These are phyloP conservation scores for Litsea cubeba DNA, from an alignment of 164 flowering plant genomes.

Conservation along the genomic window DNA sequence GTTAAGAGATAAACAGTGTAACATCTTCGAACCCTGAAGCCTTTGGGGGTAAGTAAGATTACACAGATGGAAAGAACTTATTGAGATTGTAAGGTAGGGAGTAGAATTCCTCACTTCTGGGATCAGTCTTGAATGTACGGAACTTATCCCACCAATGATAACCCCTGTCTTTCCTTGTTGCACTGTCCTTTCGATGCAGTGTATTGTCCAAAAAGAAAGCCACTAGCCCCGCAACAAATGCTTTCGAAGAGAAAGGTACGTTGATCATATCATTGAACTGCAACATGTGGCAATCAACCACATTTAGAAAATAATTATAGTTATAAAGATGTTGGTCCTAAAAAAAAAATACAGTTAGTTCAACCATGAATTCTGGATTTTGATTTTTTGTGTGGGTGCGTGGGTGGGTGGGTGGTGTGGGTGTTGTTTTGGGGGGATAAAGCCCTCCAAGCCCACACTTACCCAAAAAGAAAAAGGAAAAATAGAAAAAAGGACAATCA, in stretches of 20 bases:
- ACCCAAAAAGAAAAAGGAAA: too few relatives aligned
- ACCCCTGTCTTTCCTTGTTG: constrained; percentile 80
- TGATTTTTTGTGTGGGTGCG: too few relatives aligned
- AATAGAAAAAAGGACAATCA: too few relatives aligned
- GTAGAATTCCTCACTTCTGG: constrained; percentile 89
- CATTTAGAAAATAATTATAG: too few relatives aligned
- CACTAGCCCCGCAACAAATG: constrained; percentile 78
- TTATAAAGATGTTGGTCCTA: background rate
- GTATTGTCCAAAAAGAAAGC: constrained; percentile 83
- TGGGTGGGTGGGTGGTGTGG: too few relatives aligned
- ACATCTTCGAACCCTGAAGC: background rate
- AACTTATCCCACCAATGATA: constrained; percentile 97
- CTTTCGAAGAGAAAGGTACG: constrained; percentile 75
- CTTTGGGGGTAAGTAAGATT: constrained; percentile 10
- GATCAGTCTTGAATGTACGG: constrained; percentile 63
- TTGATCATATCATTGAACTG: constrained; percentile 96
- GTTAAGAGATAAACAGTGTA: too few relatives aligned
- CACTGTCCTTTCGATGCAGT: constrained; percentile 49
- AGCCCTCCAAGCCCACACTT: too few relatives aligned
- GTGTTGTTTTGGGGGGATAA: too few relatives aligned
- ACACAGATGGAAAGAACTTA: constrained; percentile 91
- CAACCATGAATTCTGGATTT: too few relatives aligned
- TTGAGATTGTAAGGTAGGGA: constrained; percentile 89
- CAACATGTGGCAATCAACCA: constrained; percentile 3
- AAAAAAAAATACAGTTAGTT: too few relatives aligned